A percentile compares a stretch with the other conserved stretches of the same genome.
phyloP scores from a whole-genome alignment of 768 basidiomycete species.

The Mycena rosella region DNA sequence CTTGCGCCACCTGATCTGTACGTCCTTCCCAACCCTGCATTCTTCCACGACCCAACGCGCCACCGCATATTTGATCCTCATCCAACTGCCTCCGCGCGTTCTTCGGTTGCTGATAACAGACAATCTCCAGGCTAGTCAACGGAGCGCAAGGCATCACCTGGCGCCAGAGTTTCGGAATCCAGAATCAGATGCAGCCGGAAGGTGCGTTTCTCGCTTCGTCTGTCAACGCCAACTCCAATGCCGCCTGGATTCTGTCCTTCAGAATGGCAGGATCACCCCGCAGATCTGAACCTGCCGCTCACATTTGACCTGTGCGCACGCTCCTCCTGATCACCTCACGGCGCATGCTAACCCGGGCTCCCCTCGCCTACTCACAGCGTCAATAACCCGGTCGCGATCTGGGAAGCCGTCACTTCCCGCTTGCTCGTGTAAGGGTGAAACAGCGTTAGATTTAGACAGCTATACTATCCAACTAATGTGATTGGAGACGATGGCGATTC shows the following conservation, averaged over 20 bases:
- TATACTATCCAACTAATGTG: too few relatives aligned
- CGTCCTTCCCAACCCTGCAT: constrained; percentile 41
- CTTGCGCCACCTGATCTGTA: constrained; percentile 74
- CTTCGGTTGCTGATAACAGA: constrained; percentile 16
- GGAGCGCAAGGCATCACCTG: constrained; percentile 63
- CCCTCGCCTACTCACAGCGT: constrained; percentile 51
- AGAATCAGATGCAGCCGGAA: constrained; percentile 64
- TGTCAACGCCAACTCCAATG: neutral
- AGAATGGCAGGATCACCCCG: constrained; percentile 72
- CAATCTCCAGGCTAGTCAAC: constrained; percentile 19
- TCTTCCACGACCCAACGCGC: neutral
- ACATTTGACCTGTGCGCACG: constrained; percentile 61
- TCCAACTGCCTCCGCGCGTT: neutral
- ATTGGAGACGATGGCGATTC: too few relatives aligned
- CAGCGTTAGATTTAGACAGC: too few relatives aligned
- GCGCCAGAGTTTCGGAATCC: constrained; percentile 69
- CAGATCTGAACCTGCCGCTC: constrained; percentile 63
- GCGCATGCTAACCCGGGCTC: neutral
- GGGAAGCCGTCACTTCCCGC: constrained; percentile 59
- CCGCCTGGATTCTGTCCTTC: constrained; percentile 4
- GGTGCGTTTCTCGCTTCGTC: constrained; percentile 46
- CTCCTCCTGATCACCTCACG: constrained; percentile 11
- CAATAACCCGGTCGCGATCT: constrained; percentile 68
- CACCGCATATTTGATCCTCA: constrained; percentile 25
- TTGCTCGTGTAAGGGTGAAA: constrained; percentile 32